Evolutionary conservation across 192 early-diverging fungal species (phyloP).

Genomic region (Coemansia sp.): DNA sequence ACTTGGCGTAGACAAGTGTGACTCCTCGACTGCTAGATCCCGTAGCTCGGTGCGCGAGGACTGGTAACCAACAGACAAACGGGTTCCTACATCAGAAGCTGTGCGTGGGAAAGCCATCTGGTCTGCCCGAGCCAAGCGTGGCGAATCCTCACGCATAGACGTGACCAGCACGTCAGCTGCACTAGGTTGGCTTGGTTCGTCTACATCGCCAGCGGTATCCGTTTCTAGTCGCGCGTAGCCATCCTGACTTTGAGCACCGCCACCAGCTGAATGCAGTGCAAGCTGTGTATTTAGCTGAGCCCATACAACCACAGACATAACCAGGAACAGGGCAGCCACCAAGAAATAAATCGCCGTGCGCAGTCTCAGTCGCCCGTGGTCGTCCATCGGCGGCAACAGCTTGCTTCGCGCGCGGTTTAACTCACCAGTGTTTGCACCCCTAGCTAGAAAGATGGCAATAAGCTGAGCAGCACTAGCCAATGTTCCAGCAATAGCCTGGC

Average conservation of each 20-base stretch:
- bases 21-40: not conserved
- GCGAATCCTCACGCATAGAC: slow-evolving; percentile 34
- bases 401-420: not conserved
- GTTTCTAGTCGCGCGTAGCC: slow-evolving; percentile 15
- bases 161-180: slow-evolving; percentile 1
- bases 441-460: slow-evolving; percentile 41
- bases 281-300: slow-evolving; percentile 29
- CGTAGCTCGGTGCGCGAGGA: slow-evolving; percentile 10
- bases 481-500: slow-evolving; percentile 68
- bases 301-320: slow-evolving; percentile 35
- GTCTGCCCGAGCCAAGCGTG: slow-evolving; percentile 24
- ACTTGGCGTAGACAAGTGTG: not conserved
- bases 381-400: not conserved
- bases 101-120: slow-evolving; percentile 9
- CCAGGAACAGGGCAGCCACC: slow-evolving; percentile 37
- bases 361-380: slow-evolving; percentile 14
- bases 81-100: not conserved
- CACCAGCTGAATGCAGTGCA: not conserved
- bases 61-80: not conserved
- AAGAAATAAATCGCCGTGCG: slow-evolving; percentile 44
- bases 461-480: slow-evolving; percentile 70
- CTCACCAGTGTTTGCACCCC: not conserved
- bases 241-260: not conserved
- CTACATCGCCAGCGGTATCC: not conserved
- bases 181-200: not conserved